Evolutionary conservation across 2,329 filamentous ascomycete genomes (phyloP).

Genomic region (Tympanopsis confertula): DNA sequence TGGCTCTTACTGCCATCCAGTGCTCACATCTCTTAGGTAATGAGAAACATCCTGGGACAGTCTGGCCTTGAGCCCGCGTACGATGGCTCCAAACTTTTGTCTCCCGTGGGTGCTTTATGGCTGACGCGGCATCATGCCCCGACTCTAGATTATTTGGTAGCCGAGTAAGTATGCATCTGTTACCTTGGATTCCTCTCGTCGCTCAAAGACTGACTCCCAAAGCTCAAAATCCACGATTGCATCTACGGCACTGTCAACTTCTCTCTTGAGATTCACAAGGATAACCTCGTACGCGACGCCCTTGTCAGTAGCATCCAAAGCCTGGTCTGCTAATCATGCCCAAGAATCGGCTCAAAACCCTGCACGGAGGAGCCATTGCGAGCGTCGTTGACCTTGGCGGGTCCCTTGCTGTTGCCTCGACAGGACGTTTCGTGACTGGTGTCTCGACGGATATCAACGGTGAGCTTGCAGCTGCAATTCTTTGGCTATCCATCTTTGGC

Average conservation of each 20-base stretch:
- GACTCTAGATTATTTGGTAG: too few species aligned
- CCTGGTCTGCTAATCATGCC: slow-evolving; percentile 1
- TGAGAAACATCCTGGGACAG: slow-evolving; percentile 73
- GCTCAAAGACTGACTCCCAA: not conserved
- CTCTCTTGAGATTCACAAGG: slow-evolving; percentile 61
- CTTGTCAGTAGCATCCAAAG: not conserved
- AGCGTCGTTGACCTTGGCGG: slow-evolving; percentile 61
- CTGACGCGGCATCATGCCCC: too few species aligned
- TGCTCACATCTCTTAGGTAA: slow-evolving; percentile 41
- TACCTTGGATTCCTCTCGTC: slow-evolving; percentile 4
- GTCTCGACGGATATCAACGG: slow-evolving; percentile 56
- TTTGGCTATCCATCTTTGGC: not conserved
- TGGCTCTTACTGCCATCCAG: too few species aligned
- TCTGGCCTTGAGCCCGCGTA: slow-evolving; percentile 85
- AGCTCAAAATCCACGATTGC: slow-evolving; percentile 60
- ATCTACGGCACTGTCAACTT: slow-evolving; percentile 60
- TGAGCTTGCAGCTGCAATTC: slow-evolving; percentile 11
- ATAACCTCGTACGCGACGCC: slow-evolving; percentile 55
- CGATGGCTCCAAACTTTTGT: slow-evolving; percentile 8
- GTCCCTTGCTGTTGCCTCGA: slow-evolving; percentile 54
- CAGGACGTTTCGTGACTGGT: slow-evolving; percentile 48
- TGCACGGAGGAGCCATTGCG: slow-evolving; percentile 71
- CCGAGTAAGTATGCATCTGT: too few species aligned
- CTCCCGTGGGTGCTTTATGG: not conserved
- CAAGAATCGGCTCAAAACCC: slow-evolving; percentile 64